Evolutionary conservation across 1,139 yeast species (phyloP), one percentile per base, ranked within the genome.

Genomic region (Lodderomyces margitis): DNA sequence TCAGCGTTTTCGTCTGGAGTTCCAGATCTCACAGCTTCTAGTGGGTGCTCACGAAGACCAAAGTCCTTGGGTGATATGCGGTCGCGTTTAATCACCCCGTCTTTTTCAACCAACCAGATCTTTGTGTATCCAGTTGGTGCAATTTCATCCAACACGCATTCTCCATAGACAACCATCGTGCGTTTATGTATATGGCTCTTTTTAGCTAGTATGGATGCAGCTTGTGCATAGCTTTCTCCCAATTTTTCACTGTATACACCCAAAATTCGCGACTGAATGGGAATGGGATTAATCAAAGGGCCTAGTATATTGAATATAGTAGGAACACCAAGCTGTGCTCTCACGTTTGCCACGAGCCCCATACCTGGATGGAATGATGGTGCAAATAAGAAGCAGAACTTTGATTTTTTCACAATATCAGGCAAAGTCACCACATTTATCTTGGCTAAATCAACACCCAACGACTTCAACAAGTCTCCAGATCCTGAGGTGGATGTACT

Each of bases 301-400:
- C 98, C 98, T 51, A 92, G 67, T 14, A 92, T 83, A 61, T 92
- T 92, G 74, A 92, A 92, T 28, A 92, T 87, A 2, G 98, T 85
- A 1, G 98, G 98, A 12, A 91, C 76, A 0, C 96, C 96, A 46
- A 92, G 65, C 33, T 79, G 72, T 34, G 83, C 76, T 53, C 98
- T 73, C 17, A 92, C 68, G n/a, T 74, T 70, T 0, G 92, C 95
- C 11, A 91, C 92, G 45, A 75, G 74, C 28, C 80, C 88, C 95
- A 92, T 86, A 6, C 92, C 95, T n/a, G 86, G 85, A 58, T 92
- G 98, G 72, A 89, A 92, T 33, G 89, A 82, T 4, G 98, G 98
- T 0, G 98, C 98, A 59, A 87, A 85, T 30, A 92, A 69, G 58
- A 87, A 92, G 52, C 91, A 75, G 55, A 89, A 86, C 23, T 74